Evolutionary conservation across 2,329 filamentous ascomycete species (phyloP).

Genomic region (Bipolaris cookei): DNA sequence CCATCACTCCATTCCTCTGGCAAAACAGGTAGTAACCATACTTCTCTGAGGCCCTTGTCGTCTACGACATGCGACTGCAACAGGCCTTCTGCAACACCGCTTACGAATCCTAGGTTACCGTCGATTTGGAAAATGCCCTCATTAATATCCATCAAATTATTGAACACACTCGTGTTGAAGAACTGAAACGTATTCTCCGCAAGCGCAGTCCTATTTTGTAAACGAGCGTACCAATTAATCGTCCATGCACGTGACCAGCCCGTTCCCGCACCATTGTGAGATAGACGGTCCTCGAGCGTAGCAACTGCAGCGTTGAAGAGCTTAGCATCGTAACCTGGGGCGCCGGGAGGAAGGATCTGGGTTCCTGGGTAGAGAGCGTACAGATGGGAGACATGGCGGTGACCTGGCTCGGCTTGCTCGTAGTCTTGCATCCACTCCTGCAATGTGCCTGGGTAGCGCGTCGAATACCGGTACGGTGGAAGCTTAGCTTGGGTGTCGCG

Average conservation of each 20-base stretch:
- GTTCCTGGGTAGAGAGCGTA: slow-evolving; percentile 58
- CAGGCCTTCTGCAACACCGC: slow-evolving; percentile 56
- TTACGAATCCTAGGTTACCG: slow-evolving; percentile 59
- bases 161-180: slow-evolving; percentile 15
- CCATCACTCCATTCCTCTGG: slow-evolving; percentile 21
- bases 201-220: slow-evolving; percentile 44
- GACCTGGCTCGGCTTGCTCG: slow-evolving; percentile 54
- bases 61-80: slow-evolving; percentile 44
- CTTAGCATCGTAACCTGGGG: slow-evolving; percentile 26
- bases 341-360: slow-evolving; percentile 46
- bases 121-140: slow-evolving; percentile 37
- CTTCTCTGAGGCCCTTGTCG: slow-evolving; percentile 8
- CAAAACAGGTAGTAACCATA: slow-evolving; percentile 17
- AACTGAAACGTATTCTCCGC: slow-evolving; percentile 43
- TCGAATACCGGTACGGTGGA: slow-evolving; percentile 28
- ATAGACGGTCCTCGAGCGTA: slow-evolving; percentile 42
- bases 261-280: slow-evolving; percentile 51
- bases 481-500: slow-evolving; percentile 15
- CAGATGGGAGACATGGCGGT: slow-evolving; percentile 60
- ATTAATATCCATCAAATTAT: slow-evolving; percentile 18
- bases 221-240: slow-evolving; percentile 57
- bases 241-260: slow-evolving; percentile 62
- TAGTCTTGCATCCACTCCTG: slow-evolving; percentile 43
- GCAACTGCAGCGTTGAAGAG: slow-evolving; percentile 40
- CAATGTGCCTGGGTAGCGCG: slow-evolving; percentile 35